Base-by-base conservation (phyloP, 2,329 filamentous ascomycete genomes). In the Sporothrix euskadiensis region DNA sequence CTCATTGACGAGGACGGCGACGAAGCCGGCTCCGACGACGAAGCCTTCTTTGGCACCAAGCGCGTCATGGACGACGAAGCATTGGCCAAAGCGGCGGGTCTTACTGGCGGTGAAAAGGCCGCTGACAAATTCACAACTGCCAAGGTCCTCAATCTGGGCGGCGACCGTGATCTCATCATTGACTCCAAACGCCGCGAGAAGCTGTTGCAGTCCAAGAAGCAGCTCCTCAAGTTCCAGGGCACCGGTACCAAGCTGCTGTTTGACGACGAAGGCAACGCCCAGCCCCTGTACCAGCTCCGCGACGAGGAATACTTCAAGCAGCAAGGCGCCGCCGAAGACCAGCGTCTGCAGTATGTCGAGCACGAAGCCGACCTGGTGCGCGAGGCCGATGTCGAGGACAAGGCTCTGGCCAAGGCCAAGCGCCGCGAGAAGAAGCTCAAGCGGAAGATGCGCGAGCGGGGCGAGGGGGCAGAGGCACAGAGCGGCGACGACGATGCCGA, bases 161-260 rank as follows among this genome's bases (percentile, higher is more conserved):
- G 92, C 68, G 89, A 75, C 47, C 66, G 92, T 39, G 89, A 93
- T 1, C 86, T 97, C 61, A 84, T 97, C 26, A 90, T 99, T 75
- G 96, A 99, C 84, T 97, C 94, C 14, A 97, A 98, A 82, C 93
- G 96, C 32, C 91, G 94, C 77, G 95, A 97, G 83, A 98, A 98
- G 84, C 88, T 97, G n/a, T 88, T 98, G 76, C 92, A 92, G 79
- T 97, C 93, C 26, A 98, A 98, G 86, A 97, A 97, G 87, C 92
- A 97, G 82, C 88, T 98, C 76, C 88, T 94, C 79, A 96, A 97
- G 80, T 92, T 93, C 85, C 97, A 94, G 85, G 93, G 94, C 79
- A 92, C 91, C 80, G 92, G 93, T 14, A 91, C 89, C 56, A 97
- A 96, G 80, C 84, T 98, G 8, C 87, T 98, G 5, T 99, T 95